Base-by-base conservation (phyloP, 805 yeast species). In the Saccharomycopsis capsularis region DNA sequence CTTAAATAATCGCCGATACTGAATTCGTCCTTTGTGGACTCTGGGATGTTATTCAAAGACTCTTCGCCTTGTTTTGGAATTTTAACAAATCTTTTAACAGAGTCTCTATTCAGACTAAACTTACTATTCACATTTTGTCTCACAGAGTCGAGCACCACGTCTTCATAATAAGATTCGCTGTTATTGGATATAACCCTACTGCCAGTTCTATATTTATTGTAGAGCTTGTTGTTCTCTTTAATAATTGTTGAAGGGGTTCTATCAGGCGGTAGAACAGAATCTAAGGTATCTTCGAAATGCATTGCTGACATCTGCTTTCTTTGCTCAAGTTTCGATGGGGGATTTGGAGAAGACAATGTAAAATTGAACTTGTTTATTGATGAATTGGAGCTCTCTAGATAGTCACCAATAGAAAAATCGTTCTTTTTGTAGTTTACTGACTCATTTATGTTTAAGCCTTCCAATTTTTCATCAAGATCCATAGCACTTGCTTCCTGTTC, bases 241-340 rank as follows among this genome's bases (percentile, higher is more conserved):
- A 52, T 52, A 11, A 52, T 52, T 6, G 55, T 44, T 3, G 55
- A 52, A 15, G 51, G 53, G 3, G 55, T 50, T 34, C 55, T 44
- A 39, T 52, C 55, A 7, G 45, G 46, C 7, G 55, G 55, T 22
- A 52, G 35, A 15, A 45, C 55, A 9, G 55, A 52, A 27, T 52
- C 49, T 15, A 52, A 29, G 22, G 54, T 46, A 30, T 37, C 32
- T 25, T 52, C 54, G 9, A 52, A 44, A 23, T 44, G 39, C 23
- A 29, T 22, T 9, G 45, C 37, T 16, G 36, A 42, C 19, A n/a
- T 42, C 16, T 40, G 47, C 5, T 38, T 47, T 15, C 40, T 37
- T 15, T 32, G 38, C 18, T 42, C 45, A 3, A 44, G n/a, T 32
- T 40, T 49, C 5, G 49, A 45, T 2, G 48, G 49, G 3, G 44